These are phyloP conservation scores for Bauhinia variegata DNA, from an alignment of 306 rosid genomes.

Conservation along the genomic window DNA sequence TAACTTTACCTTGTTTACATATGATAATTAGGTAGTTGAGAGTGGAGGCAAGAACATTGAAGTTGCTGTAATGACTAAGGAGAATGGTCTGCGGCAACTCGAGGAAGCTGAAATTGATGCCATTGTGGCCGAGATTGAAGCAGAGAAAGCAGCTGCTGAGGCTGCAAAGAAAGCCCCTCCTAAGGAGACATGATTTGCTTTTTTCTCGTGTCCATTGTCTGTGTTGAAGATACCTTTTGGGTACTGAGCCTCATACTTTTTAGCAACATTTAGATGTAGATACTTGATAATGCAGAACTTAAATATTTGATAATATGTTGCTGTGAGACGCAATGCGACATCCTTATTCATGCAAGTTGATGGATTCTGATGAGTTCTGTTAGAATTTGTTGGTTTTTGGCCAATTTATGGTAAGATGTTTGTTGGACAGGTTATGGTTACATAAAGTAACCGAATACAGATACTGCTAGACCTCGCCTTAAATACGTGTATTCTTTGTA, in stretches of 20 bases:
- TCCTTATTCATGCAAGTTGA: neutral
- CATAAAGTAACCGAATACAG: neutral
- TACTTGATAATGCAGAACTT: neutral
- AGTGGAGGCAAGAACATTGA: slow-evolving; percentile 99
- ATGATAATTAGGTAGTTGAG: slow-evolving; percentile 81
- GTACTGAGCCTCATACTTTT: neutral
- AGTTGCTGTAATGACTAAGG: slow-evolving; percentile 95
- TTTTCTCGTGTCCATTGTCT: slow-evolving; percentile 7
- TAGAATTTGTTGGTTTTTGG: neutral
- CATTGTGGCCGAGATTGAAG: slow-evolving; percentile 88
- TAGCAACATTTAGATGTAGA: neutral
- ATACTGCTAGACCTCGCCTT: too few relatives aligned
- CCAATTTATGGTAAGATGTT: neutral
- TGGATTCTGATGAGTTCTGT: too few relatives aligned
- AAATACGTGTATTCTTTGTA: neutral
- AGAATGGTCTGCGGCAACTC: slow-evolving; percentile 77
- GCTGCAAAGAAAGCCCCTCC: slow-evolving; percentile 95
- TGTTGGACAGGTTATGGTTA: neutral
- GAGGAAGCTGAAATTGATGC: slow-evolving; percentile 98
- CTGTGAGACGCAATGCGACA: neutral
- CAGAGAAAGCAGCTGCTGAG: slow-evolving; percentile 96
- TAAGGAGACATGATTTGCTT: slow-evolving; percentile 66
- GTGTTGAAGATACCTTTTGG: neutral
- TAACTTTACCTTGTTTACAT: slow-evolving; percentile 17
- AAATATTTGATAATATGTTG: neutral